These are phyloP conservation scores for Huntiella decipiens DNA, from an alignment of 2,329 filamentous ascomycete species.

Conservation along the genomic window DNA sequence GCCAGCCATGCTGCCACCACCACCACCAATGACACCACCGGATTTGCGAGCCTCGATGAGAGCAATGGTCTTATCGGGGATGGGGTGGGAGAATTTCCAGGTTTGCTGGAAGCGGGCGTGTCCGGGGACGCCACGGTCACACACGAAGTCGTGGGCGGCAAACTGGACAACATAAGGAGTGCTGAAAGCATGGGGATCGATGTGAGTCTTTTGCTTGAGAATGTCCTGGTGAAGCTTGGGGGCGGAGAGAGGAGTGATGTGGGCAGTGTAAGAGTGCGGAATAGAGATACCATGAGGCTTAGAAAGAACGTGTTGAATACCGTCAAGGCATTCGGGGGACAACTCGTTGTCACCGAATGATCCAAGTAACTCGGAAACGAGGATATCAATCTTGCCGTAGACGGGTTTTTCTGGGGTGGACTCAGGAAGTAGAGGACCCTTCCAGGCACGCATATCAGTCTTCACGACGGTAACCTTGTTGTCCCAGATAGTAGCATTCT, in stretches of 20 bases:
- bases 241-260: conserved; percentile 77
- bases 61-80: conserved; percentile 39
- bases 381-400: conserved; percentile 62
- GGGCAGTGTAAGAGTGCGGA: conserved; percentile 79
- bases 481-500: conserved; percentile 68
- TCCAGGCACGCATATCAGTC: conserved; percentile 95
- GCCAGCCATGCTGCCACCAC: conserved; percentile 53
- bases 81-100: conserved; percentile 65
- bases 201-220: conserved; percentile 31
- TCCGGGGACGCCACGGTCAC: conserved; percentile 36
- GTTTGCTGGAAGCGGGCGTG: conserved; percentile 50
- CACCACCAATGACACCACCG: conserved; percentile 45
- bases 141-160: conserved; percentile 73
- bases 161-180: conserved; percentile 92
- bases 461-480: conserved; percentile 72
- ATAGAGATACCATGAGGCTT: conserved; percentile 76
- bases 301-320: conserved; percentile 75
- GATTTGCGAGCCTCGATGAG: conserved; percentile 36
- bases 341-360: conserved; percentile 96
- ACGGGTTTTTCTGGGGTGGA: conserved; percentile 25
- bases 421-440: conserved; percentile 45
- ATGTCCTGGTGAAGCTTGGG: conserved; percentile 76
- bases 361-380: conserved; percentile 83
- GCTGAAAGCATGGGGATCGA: conserved; percentile 57
- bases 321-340: conserved; percentile 88